A percentile compares a stretch with the other conserved stretches of the same genome.
These are phyloP conservation scores for Suhomyces wounanorum DNA, from an alignment of 1,139 yeast species.

Conservation along the genomic window DNA sequence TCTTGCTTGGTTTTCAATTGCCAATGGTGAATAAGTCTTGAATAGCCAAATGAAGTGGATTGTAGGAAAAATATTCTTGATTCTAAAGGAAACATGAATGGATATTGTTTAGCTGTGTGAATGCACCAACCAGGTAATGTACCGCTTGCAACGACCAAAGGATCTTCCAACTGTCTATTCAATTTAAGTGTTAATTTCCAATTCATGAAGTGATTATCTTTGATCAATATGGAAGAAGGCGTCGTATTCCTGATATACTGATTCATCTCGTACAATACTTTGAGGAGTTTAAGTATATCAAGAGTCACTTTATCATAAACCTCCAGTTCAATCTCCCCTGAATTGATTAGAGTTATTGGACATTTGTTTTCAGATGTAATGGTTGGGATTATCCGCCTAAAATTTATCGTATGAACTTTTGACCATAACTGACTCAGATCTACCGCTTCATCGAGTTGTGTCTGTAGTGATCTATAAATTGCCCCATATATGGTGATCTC, in stretches of 20 bases:
- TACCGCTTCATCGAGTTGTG: constrained; percentile 39
- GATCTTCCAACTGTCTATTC: constrained; percentile 87
- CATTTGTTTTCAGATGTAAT: constrained; percentile 18
- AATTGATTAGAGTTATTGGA: constrained; percentile 17
- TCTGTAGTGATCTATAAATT: constrained; percentile 55
- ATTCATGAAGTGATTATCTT: constrained; percentile 60
- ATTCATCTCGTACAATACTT: constrained; percentile 53
- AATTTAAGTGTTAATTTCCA: constrained; percentile 86
- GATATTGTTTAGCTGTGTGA: constrained; percentile 67
- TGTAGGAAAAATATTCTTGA: constrained; percentile 78
- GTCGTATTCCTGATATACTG: constrained; percentile 29
- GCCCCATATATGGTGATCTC: constrained; percentile 85
- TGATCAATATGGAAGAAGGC: constrained; percentile 23
- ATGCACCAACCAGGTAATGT: constrained; percentile 86
- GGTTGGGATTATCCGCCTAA: constrained; percentile 38
- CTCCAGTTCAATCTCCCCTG: constrained; percentile 36
- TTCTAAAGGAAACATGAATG: constrained; percentile 84
- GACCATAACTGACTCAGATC: constrained; percentile 61
- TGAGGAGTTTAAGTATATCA: constrained; percentile 57
- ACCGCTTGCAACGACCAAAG: constrained; percentile 84
- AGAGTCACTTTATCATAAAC: constrained; percentile 49
- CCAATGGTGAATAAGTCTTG: constrained; percentile 82
- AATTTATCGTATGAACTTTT: constrained; percentile 53
- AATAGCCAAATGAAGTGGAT: constrained; percentile 89
- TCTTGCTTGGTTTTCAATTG: constrained; percentile 54